phyloP scores from a whole-genome alignment of 1,139 yeast genomes.

The Protomyces inouyei region DNA sequence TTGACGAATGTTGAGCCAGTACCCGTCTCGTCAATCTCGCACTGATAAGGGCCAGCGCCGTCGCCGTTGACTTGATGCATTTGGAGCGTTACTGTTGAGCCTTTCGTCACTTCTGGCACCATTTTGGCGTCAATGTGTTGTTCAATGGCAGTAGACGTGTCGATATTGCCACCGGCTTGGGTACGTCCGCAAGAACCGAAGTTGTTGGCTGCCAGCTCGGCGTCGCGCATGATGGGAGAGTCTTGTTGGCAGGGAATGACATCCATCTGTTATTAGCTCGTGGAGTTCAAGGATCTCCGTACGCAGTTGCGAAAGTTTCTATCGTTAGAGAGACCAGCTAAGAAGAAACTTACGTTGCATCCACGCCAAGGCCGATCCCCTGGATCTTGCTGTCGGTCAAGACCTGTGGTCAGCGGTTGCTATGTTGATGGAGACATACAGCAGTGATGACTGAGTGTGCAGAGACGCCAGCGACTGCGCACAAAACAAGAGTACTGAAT shows the following conservation, averaged over 20 bases:
- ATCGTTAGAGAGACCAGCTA: not conserved
- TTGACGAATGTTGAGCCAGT: conserved; percentile 6
- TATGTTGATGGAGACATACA: not conserved
- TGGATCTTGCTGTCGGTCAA: conserved; percentile 11
- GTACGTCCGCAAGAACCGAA: conserved; percentile 24
- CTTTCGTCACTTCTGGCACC: conserved; percentile 17
- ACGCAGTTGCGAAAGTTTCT: conserved; percentile 17
- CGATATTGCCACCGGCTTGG: conserved; percentile 24
- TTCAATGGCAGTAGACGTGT: conserved; percentile 24
- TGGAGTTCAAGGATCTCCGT: not conserved
- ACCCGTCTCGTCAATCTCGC: conserved; percentile 15
- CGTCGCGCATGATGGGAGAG: conserved; percentile 24
- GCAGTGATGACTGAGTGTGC: conserved; percentile 22
- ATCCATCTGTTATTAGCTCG: conserved; percentile 5
- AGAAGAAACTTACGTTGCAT: not conserved
- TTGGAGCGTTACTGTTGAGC: conserved; percentile 11
- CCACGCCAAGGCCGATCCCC: conserved; percentile 23
- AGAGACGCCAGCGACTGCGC: not conserved
- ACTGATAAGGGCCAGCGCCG: conserved; percentile 18
- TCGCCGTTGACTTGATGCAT: conserved; percentile 26
- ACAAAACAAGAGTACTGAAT: not conserved
- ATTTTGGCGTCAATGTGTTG: conserved; percentile 23
- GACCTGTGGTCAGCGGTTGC: not conserved
- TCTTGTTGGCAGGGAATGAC: conserved; percentile 26
- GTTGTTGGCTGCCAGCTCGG: conserved; percentile 20